These are phyloP conservation scores for Mortierella sp. DNA, from an alignment of 371 early-diverging fungal genomes.

Conservation along the genomic window DNA sequence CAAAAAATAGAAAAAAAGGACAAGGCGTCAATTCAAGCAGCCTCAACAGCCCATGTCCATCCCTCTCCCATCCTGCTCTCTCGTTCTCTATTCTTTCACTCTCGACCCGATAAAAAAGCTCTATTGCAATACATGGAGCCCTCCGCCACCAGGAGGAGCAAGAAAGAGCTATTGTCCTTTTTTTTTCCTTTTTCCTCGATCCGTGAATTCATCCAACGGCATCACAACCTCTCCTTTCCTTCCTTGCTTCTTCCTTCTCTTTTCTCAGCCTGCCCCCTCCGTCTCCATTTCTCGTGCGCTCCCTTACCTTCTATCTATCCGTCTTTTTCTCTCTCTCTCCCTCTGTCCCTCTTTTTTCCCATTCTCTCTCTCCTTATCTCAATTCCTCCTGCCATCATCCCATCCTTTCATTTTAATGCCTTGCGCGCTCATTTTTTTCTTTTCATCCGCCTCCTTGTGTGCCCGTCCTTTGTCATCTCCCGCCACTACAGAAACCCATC, in stretches of 20 bases:
- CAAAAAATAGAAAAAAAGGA: background rate
- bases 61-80: background rate
- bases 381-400: background rate
- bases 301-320: background rate
- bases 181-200: background rate
- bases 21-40: background rate
- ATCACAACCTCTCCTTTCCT: background rate
- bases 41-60: too few species aligned
- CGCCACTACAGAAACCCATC: constrained; percentile 16
- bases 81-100: background rate
- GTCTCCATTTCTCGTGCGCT: constrained; percentile 6
- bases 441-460: constrained; percentile 15
- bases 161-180: background rate
- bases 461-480: constrained; percentile 21
- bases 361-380: constrained; percentile 10
- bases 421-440: constrained; percentile 16
- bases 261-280: background rate
- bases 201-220: background rate
- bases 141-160: background rate
- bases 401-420: constrained; percentile 9
- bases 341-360: constrained; percentile 13
- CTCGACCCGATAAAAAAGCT: constrained; percentile 2
- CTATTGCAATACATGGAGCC: background rate
- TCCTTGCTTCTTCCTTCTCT: background rate
- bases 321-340: background rate